A percentile compares a stretch with the other conserved stretches of the same genome.
phyloP scores from a whole-genome alignment of 83 land plant species.

The Thuja plicata region DNA sequence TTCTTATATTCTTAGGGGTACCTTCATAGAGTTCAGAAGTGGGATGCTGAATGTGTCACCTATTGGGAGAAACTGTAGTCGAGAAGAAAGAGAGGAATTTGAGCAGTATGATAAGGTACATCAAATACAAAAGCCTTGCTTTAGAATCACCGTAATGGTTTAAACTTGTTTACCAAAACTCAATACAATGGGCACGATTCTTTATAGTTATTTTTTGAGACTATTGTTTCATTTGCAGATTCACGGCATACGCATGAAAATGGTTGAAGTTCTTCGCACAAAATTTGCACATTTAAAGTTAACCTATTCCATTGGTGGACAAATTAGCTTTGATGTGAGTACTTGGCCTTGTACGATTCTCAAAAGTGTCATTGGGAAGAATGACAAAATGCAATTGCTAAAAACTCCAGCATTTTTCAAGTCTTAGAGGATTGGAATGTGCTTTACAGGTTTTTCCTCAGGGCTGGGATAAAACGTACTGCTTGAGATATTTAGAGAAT shows the following conservation, averaged over 20 bases:
- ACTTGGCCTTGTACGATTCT: not conserved
- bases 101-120: slow-evolving; percentile 94
- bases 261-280: slow-evolving; percentile 82
- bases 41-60: slow-evolving; percentile 99
- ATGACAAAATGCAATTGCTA: not conserved
- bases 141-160: not conserved
- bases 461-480: no score
- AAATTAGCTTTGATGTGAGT: slow-evolving; percentile 98
- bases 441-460: not conserved
- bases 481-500: no score
- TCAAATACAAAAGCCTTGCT: not conserved
- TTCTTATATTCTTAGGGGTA: slow-evolving; percentile 64
- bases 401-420: not conserved
- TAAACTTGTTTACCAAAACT: not conserved
- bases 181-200: not conserved
- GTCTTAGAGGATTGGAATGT: not conserved
- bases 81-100: slow-evolving; percentile 95
- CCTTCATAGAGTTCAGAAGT: slow-evolving; percentile 94
- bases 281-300: slow-evolving; percentile 84
- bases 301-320: slow-evolving; percentile 96
- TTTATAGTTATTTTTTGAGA: not conserved
- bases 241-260: slow-evolving; percentile 71
- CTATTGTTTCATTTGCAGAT: slow-evolving; percentile 43
- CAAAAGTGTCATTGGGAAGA: not conserved
- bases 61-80: slow-evolving; percentile 97